Evolutionary conservation across 768 basidiomycete genomes (phyloP), one percentile per base, ranked within the genome.

Genomic region (Lepiota subincarnata): DNA sequence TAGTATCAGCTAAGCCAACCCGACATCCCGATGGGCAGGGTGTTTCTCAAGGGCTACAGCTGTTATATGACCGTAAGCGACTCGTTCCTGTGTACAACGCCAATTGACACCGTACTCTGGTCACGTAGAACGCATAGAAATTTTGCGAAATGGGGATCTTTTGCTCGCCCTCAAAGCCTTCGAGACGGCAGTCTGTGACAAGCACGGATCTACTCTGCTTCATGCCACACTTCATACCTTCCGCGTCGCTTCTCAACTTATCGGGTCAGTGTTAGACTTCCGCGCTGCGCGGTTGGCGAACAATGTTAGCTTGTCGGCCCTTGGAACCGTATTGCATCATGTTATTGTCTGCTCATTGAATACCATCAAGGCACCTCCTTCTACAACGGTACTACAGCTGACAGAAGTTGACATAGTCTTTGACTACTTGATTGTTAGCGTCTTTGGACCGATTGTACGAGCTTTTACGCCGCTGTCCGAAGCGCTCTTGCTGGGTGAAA

Each of bases 161-260:
- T 20, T 54, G 20, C 38, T 35, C 35, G 45, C 53, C 7, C 43
- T 54, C 34, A 28, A 31, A 13, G 53, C 53, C 10, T 54, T 54
- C 40, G 53, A 34, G 24, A 41, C 40, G 24, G 53, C 28, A 12
- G 31, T 14, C 34, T 35, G 40, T 34, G 34, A 20, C n/a, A 37
- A 54, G 37, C 24, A 54, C 41, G 38, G 20, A 47, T 34, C 53
- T 54, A 48, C 53, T 31, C 46, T 54, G 39, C 45, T 54, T 42
- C 38, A 41, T 2, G 38, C 39, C n/a, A 47, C 45, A 7, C 22
- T 54, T 18, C 53, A 41, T 20, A 24, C 39, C 14, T 26, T 54
- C 28, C 53, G 39, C 5, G 24, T 38, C 31, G 13, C 36, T 31
- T 22, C 45, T 14, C 53, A 45, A 8, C 31, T 48, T 26, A n/a